phyloP scores from a whole-genome alignment of 2,329 filamentous ascomycete species.

The Herpotrichia juniperi region DNA sequence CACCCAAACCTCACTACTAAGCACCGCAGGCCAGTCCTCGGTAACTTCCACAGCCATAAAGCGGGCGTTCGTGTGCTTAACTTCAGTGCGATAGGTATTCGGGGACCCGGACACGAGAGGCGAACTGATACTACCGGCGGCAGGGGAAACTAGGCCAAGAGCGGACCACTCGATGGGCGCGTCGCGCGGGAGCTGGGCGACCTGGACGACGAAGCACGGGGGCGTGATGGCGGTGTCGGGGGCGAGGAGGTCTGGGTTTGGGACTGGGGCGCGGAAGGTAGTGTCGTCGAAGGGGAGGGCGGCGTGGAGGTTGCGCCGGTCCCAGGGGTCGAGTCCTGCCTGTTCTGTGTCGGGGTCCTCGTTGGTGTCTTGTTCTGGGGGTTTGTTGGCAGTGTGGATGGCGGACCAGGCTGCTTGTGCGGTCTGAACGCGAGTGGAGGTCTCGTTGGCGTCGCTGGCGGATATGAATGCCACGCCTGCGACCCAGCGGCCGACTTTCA shows the following conservation, averaged over 20 bases:
- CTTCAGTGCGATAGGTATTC: not conserved
- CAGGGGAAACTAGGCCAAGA: slow-evolving; percentile 66
- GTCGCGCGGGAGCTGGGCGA: slow-evolving; percentile 75
- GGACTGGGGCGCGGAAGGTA: slow-evolving; percentile 51
- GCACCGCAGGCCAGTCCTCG: not conserved
- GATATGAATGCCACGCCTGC: slow-evolving; percentile 76
- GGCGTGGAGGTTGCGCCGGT: slow-evolving; percentile 60
- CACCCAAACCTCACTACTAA: not conserved
- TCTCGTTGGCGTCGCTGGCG: slow-evolving; percentile 15
- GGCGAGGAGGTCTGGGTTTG: slow-evolving; percentile 23
- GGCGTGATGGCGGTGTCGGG: slow-evolving; percentile 51
- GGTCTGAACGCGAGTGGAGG: slow-evolving; percentile 37
- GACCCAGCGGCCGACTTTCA: slow-evolving; percentile 75
- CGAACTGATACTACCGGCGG: no score
- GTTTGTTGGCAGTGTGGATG: slow-evolving; percentile 19
- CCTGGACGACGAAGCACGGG: slow-evolving; percentile 76
- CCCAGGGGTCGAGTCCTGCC: slow-evolving; percentile 67
- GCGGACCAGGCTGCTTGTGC: slow-evolving; percentile 55
- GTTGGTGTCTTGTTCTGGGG: slow-evolving; percentile 52
- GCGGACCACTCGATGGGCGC: slow-evolving; percentile 86
- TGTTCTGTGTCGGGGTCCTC: slow-evolving; percentile 48
- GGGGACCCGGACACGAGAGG: no score
- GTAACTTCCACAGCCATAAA: not conserved
- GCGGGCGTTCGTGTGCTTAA: not conserved
- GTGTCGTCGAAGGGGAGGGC: slow-evolving; percentile 22